Percentiles rank a stretch among this genome's conserved stretches.
Conservation (phyloP, 2,329 filamentous ascomycete species). For the Pseudogymnoascus sp. region DNA sequence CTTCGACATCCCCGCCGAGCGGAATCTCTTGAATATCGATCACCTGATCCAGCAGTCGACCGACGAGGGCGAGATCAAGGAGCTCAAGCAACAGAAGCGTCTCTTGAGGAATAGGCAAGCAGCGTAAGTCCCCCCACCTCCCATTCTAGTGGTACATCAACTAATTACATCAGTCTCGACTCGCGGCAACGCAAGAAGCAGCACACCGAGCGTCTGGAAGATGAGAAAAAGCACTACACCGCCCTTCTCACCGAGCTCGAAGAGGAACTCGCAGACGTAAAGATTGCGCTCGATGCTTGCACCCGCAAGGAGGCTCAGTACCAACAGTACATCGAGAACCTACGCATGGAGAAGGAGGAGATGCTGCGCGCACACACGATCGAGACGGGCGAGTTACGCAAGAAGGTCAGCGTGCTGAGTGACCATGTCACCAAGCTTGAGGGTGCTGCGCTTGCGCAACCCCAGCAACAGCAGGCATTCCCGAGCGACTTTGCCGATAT, state of each 20-base stretch:
- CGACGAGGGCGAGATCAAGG: slow-evolving; percentile 90
- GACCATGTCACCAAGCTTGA: slow-evolving; percentile 65
- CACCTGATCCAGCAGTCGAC: slow-evolving; percentile 79
- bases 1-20: slow-evolving; percentile 91
- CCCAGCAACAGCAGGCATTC: slow-evolving; percentile 53
- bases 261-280: slow-evolving; percentile 62
- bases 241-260: slow-evolving; percentile 69
- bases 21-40: slow-evolving; percentile 92
- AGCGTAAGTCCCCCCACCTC: slow-evolving; percentile 57
- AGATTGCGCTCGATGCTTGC: slow-evolving; percentile 61
- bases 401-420: slow-evolving; percentile 78
- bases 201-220: slow-evolving; percentile 91
- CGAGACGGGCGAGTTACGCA: slow-evolving; percentile 83
- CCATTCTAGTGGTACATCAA: slow-evolving; percentile 19
- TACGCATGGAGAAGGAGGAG: slow-evolving; percentile 84
- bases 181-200: slow-evolving; percentile 97
- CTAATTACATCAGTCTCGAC: slow-evolving; percentile 57
- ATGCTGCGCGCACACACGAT: slow-evolving; percentile 81
- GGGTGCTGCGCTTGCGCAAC: slow-evolving; percentile 43
- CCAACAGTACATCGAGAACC: slow-evolving; percentile 63
- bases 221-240: slow-evolving; percentile 90
- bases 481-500: slow-evolving; percentile 69
- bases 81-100: slow-evolving; percentile 96
- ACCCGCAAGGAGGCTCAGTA: slow-evolving; percentile 65
- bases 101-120: slow-evolving; percentile 91